These are phyloP conservation scores for Balamuthia mandrillaris DNA, from an alignment of 208 protist genomes.

Conservation along the genomic window DNA sequence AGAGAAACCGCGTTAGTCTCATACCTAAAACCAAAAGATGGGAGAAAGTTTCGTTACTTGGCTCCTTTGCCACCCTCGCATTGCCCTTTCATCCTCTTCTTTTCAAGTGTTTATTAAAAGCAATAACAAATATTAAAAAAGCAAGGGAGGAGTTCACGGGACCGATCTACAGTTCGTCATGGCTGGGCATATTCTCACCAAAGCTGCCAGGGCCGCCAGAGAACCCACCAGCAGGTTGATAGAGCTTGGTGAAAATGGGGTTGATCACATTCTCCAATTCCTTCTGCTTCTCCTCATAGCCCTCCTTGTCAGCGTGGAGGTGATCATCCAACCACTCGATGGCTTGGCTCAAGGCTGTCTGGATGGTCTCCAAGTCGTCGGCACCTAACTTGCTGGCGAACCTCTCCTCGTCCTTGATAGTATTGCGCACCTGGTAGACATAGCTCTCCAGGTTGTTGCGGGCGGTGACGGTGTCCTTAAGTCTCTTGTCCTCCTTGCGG, in stretches of 20 bases:
- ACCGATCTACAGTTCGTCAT: constrained; percentile 64
- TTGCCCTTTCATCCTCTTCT: no score
- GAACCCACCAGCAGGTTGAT: constrained; percentile 49
- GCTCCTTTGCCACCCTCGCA: no score
- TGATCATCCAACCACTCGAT: constrained; percentile 61
- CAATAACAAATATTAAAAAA: no score
- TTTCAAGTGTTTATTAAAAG: no score
- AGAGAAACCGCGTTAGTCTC: no score
- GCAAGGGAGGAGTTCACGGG: no score
- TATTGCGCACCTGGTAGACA: constrained; percentile 69
- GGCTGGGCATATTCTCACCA: constrained; percentile 8
- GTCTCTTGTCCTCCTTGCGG: constrained; percentile 82
- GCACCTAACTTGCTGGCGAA: constrained; percentile 45
- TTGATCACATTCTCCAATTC: constrained; percentile 65
- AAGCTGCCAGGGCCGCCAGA: background rate
- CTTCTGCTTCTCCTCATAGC: constrained; percentile 71
- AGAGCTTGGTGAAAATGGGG: constrained; percentile 80
- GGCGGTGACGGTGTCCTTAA: constrained; percentile 70
- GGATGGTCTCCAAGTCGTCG: constrained; percentile 57
- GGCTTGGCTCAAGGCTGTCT: constrained; percentile 54
- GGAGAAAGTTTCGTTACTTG: background rate
- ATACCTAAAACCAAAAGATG: background rate
- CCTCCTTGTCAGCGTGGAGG: constrained; percentile 67
- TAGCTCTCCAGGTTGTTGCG: constrained; percentile 75
- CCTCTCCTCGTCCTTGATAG: constrained; percentile 51